These are phyloP conservation scores for Ogataea ganodermae DNA, from an alignment of 805 yeast genomes.

Conservation along the genomic window DNA sequence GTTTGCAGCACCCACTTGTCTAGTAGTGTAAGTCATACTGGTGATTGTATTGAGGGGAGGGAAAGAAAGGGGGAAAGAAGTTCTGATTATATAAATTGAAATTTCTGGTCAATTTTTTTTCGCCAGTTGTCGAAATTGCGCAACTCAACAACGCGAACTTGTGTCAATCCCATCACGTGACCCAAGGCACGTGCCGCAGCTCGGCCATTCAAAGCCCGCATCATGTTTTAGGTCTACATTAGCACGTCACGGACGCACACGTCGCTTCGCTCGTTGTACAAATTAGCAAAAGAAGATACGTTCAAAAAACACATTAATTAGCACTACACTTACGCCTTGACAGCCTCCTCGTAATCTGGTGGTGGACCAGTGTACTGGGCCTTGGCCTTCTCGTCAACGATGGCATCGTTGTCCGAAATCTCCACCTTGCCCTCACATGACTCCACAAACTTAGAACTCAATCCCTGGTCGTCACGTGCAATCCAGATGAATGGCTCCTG, in stretches of 20 bases:
- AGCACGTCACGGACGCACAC: background rate
- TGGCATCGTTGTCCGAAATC: conserved; percentile 59
- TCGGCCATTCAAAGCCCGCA: no score
- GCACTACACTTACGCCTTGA: conserved; percentile 20
- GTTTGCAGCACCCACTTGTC: conserved; percentile 95
- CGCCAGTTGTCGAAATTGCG: conserved; percentile 1
- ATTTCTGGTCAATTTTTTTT: conserved; percentile 6
- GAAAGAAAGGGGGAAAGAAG: background rate
- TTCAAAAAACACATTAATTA: conserved; percentile 20
- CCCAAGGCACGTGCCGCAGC: background rate
- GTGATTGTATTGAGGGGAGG: background rate
- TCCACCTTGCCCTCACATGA: conserved; percentile 57
- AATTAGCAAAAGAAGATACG: conserved; percentile 6
- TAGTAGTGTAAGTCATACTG: conserved; percentile 75
- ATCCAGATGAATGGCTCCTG: conserved; percentile 70
- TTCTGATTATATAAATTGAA: background rate
- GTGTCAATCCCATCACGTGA: no score
- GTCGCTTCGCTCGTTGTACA: background rate
- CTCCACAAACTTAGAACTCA: conserved; percentile 58
- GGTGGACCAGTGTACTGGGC: conserved; percentile 62
- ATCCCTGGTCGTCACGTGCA: conserved; percentile 66
- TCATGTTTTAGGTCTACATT: no score
- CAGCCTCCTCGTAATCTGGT: conserved; percentile 62
- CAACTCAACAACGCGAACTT: conserved; percentile 1
- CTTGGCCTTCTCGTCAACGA: conserved; percentile 58